Evolutionary conservation across 257 asterid genomes (phyloP), one percentile per base, ranked within the genome.

Genomic region (Apocynum venetum): DNA sequence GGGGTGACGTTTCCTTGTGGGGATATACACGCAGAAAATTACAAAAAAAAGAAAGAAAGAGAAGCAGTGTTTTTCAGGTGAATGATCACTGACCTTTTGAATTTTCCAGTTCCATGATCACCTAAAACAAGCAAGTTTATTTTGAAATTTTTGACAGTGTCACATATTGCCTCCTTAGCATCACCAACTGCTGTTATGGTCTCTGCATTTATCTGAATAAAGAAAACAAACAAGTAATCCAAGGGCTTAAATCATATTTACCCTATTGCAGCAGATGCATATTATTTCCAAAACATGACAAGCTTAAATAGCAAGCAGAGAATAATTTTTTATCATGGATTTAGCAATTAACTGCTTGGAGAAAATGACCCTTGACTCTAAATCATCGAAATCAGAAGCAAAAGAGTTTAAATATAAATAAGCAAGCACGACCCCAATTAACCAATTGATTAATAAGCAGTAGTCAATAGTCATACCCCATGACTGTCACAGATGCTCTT

Each of bases 51-150:
- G n/a, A 25, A 25, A 19, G 9, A 40, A 67, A 17, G 1, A 19
- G 1, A 6, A 4, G 10, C 1, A 4, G 10, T 47, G 10, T 47
- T 47, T 8, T 47, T 15, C 63, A 15, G 60, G 20, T 20, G 10
- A 74, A n/a, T 71, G 19, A 11, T 44, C 7, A 56, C 70, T 20
- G 47, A 65, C 84, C 84, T 81, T 73, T 72, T 76, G 75, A 64
- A 7, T 43, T 64, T 77, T 31, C 71, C 75, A 53, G 52, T 13
- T 19, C 71, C 76, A 20, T 72, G 81, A 73, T 77, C 78, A 20
- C 78, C 81, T 52, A 81, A 72, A 71, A 81, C 78, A 73, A 77
- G 84, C 17, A 76, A 70, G 78, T 73, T 66, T 35, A 81, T 77
- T 35, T 43, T 59, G 1, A 51, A 52, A 66, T 72, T 64, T 43